Base-by-base conservation (phyloP, 768 basidiomycete genomes). In the Tulasnella sp. region DNA sequence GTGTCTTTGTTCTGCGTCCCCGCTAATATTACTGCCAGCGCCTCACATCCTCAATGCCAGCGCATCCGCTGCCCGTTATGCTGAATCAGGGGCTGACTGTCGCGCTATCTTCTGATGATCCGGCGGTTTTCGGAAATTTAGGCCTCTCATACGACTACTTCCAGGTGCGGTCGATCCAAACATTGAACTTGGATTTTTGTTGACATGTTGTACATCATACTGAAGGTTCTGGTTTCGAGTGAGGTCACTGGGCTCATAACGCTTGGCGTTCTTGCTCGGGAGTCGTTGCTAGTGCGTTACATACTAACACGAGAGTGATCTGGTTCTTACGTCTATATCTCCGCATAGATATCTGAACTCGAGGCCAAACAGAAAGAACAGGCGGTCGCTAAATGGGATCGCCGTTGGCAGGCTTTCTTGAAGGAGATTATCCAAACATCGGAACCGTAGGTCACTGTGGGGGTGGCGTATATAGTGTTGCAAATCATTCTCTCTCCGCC, bases 61-160 rank as follows among this genome's bases (percentile, higher is more conserved):
- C 89, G 88, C 92, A 94, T 82, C 92, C 91, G 0, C 85, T 94
- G 37, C 91, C 92, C 0, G 85, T 88, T 26, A 81, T 93, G 48
- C 82, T 94, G 73, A 93, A 92, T 82, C 86, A 92, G 78, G 92
- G 92, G 0, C 87, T 93, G 10, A 90, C 91, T 3, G 90, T 94
- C 9, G 89, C 88, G 0, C 86, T 94, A 3, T 89, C 87, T 81
- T 92, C 90, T 9, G 93, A 94, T 81, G 93, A 94, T 81, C 93
- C 93, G 4, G 86, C 91, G 0, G 86, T 91, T 32, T 94, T 94
- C 81, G 91, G 92, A 16, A 92, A 91, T 80, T 90, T 91, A 88
- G 92, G 92, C 0, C 85, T 93, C 5, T 90, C 91, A 0, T 94
- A 88, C 82, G 93, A 94, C 83, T 93, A 90, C 83, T 93, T 88